These are phyloP conservation scores for Mycosphaerella sp. DNA, from an alignment of 2,329 filamentous ascomycete species.

Conservation along the genomic window DNA sequence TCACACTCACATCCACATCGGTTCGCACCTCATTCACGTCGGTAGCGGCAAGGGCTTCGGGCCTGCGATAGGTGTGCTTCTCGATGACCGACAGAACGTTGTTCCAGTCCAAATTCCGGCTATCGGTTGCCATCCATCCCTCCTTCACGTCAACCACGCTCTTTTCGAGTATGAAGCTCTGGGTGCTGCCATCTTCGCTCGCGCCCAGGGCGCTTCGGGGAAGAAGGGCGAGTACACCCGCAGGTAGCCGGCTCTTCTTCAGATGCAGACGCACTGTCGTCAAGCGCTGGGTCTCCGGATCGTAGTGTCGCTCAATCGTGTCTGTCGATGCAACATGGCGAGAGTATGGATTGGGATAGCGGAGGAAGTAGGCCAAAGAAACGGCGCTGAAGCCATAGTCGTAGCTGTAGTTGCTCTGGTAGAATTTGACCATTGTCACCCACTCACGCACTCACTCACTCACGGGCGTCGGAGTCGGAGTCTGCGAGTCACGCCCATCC, in stretches of 20 bases:
- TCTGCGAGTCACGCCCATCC: not conserved
- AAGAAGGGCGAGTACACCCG: constrained; percentile 67
- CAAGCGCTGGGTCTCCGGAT: constrained; percentile 65
- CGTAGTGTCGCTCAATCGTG: constrained; percentile 67
- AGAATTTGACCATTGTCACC: constrained; percentile 46
- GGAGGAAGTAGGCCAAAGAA: constrained; percentile 81
- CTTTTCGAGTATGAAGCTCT: constrained; percentile 73
- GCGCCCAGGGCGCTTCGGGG: constrained; percentile 62
- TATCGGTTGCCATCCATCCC: constrained; percentile 78
- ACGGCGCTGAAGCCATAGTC: constrained; percentile 77
- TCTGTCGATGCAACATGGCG: constrained; percentile 78
- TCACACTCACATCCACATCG: constrained; percentile 66
- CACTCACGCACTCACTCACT: not conserved
- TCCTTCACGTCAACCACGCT: constrained; percentile 72
- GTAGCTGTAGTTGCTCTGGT: constrained; percentile 59
- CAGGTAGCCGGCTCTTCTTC: constrained; percentile 72
- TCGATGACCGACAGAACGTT: constrained; percentile 74
- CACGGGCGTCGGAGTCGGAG: not conserved
- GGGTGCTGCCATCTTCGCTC: constrained; percentile 52
- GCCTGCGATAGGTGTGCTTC: constrained; percentile 60
- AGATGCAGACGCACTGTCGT: constrained; percentile 74
- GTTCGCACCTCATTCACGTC: constrained; percentile 43
- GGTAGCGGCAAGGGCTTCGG: constrained; percentile 23
- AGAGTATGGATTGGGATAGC: constrained; percentile 80
- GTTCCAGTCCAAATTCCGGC: constrained; percentile 73